Evolutionary conservation across 768 basidiomycete genomes (phyloP).

Genomic region (Boletus bicolor): DNA sequence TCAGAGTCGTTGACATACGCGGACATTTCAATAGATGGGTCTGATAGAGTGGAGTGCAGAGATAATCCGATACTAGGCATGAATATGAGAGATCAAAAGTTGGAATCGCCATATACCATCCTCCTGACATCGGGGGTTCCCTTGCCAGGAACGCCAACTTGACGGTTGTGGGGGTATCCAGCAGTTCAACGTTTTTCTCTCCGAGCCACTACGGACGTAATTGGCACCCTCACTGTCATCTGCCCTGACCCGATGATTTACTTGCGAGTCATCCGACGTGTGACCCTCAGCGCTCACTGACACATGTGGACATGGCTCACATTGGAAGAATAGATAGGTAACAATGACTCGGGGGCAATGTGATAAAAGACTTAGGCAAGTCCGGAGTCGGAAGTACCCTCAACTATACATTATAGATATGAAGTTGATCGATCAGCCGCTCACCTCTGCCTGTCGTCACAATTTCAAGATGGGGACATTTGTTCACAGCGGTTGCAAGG

Average conservation of each 20-base stretch:
- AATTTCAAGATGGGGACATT: background rate
- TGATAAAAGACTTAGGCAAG: background rate
- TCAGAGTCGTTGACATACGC: too few species aligned
- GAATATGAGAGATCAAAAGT: background rate
- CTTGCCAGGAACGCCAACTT: background rate
- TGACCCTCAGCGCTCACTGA: background rate
- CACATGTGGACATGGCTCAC: background rate
- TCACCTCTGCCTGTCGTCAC: background rate
- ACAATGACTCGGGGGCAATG: background rate
- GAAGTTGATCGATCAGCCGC: background rate
- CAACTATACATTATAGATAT: background rate
- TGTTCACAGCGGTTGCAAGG: background rate
- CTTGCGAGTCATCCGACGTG: background rate
- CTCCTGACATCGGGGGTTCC: background rate
- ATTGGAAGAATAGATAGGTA: background rate
- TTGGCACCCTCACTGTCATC: background rate
- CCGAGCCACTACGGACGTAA: background rate
- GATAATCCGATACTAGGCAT: background rate
- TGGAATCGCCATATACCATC: too few species aligned
- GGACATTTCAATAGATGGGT: background rate
- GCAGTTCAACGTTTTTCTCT: background rate
- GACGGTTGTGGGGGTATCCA: background rate
- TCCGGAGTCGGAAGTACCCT: background rate
- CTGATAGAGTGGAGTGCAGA: background rate
- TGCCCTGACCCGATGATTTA: background rate